Conservation (phyloP, 1,139 yeast species). For the Saccharomyces hybrid region DNA sequence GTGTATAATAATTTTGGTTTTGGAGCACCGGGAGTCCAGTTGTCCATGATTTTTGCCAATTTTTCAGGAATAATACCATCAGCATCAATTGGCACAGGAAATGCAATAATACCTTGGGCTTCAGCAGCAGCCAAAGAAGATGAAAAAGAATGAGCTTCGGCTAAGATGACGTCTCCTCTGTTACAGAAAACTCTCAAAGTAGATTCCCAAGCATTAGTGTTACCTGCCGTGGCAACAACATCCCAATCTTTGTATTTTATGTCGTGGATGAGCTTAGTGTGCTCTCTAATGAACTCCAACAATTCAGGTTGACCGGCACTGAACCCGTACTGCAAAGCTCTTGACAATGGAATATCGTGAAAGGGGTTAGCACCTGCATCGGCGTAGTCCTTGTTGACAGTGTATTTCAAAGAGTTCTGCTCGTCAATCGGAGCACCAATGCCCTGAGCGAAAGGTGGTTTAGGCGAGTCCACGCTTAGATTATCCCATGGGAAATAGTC, state of each 20-base stretch:
- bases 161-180: slow-evolving; percentile 72
- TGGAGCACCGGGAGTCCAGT: slow-evolving; percentile 62
- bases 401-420: slow-evolving; percentile 38
- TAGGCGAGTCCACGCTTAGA: slow-evolving; percentile 60
- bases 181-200: slow-evolving; percentile 69
- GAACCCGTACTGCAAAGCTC: slow-evolving; percentile 86
- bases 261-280: slow-evolving; percentile 59
- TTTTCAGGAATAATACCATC: slow-evolving; percentile 73
- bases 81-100: slow-evolving; percentile 73
- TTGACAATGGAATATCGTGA: slow-evolving; percentile 64
- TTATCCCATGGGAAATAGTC: slow-evolving; percentile 89
- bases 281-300: slow-evolving; percentile 61
- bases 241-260: slow-evolving; percentile 66
- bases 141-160: slow-evolving; percentile 76
- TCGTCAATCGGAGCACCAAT: slow-evolving; percentile 54
- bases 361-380: slow-evolving; percentile 34
- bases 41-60: slow-evolving; percentile 52
- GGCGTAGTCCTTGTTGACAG: slow-evolving; percentile 31
- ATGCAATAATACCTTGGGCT: slow-evolving; percentile 60
- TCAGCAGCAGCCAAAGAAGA: slow-evolving; percentile 78
- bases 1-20: slow-evolving; percentile 77
- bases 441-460: slow-evolving; percentile 69
- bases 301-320: slow-evolving; percentile 76
- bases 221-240: slow-evolving; percentile 58
- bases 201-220: slow-evolving; percentile 86